Evolutionary conservation across 352 stramenopile species (phyloP), one percentile per base, ranked within the genome.

Genomic region (Globisporangium camurandrum): DNA sequence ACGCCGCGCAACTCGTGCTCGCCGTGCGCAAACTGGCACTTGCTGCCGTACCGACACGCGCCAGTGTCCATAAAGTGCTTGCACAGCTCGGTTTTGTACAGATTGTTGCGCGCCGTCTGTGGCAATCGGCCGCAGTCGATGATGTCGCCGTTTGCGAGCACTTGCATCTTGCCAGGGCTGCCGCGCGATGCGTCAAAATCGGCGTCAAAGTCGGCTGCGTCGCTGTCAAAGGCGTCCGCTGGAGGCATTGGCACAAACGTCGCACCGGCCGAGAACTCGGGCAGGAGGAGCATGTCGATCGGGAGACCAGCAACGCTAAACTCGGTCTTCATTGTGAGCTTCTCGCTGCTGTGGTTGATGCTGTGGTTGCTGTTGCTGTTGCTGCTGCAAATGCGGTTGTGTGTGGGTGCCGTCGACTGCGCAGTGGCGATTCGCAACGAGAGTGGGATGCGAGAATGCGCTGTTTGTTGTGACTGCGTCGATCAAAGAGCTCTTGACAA

Each of bases 61-160:
- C 84, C 83, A 11, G 80, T 92, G 43, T 93, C 81, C 27, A 72
- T 86, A 52, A 81, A 96, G 49, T 93, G 86, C 57, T 93, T 92
- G 68, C 86, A 96, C 6, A 96, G 68, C 67, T 96, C 86, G 8
- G 86, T 96, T 74, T 96, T 96, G 78, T 96, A 96, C 2, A 96
- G 59, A 36, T 86, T 90, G 67, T 95, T 89, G 59, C 82, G 76
- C 20, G 82, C 82, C 0, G 72, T 88, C 61, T 76, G 77, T 12
- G 82, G 79, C 34, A 93, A 59, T 1, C 75, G 76, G 2, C 66
- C 75, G 45, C 82, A 93, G 64, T 93, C 82, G 16, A 93, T 61
- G 42, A 93, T 93, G 49, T 93, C 82, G 19, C 82, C 82, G 57
- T 93, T 93, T 11, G 82, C 79, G 6, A 93, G 71, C 52, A 93